Evolutionary conservation across 768 basidiomycete species (phyloP), one percentile per base, ranked within the genome.

Genomic region (Lentinula detonsa): DNA sequence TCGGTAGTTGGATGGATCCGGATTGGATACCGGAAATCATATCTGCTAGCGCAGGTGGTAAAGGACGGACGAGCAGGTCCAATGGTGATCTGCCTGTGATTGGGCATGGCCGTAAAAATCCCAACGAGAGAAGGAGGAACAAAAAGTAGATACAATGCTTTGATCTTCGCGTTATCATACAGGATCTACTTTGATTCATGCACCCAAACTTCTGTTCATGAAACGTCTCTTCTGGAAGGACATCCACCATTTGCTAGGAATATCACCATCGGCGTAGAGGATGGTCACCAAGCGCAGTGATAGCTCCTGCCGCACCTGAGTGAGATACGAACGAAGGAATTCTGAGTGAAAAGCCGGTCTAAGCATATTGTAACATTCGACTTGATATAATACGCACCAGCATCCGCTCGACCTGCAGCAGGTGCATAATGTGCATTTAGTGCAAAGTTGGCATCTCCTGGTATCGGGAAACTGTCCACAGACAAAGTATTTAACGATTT

Each of bases 241-340:
- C 93, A 98, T 96, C 97, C 97, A 99, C 97, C 97, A 99, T 74
- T 99, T 99, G 81, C 91, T 97, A 5, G 97, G 95, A 72, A 92
- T 89, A 3, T 91, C 89, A 5, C 95, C 95, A 71, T 96, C 93
- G 42, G 88, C 92, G 72, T 99, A 99, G 53, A 99, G 77, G 56
- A 86, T 81, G 68, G 95, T 94, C 13, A 94, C 85, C 54, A 99
- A 75, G 34, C 97, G 85, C 8, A 87, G 81, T 21, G 94, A 91
- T 18, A 95, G 79, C 70, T 99, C 97, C 74, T 97, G 93, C 53
- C 97, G 86, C 8, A 90, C 91, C 72, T 99, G 97, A 4, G 86
- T 86, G 59, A 99, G 80, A 76, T 98, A 98, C 66, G 88, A 86
- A 34, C 95, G 86, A 48, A 99, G 83, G 66, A 88, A 89, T 64